Percentiles rank a stretch among this genome's conserved stretches.
Evolutionary conservation across 371 early-diverging fungal genomes (phyloP).

Genomic region (Amoeboaphelidium occidentale): DNA sequence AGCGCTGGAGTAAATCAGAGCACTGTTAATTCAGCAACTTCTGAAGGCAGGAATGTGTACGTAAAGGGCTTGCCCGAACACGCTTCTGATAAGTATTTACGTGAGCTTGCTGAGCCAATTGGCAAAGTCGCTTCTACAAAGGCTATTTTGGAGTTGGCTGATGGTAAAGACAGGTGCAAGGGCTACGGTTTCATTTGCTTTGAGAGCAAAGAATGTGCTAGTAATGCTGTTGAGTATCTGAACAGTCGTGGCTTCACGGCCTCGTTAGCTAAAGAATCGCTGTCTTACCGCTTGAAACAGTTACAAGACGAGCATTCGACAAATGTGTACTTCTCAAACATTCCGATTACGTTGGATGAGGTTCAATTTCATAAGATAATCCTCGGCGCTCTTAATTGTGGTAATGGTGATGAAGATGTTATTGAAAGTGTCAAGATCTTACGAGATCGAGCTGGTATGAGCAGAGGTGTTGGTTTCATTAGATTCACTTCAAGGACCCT

Average conservation of each 20-base stretch:
- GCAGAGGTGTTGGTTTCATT: background rate
- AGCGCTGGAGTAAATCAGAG: too few relatives aligned
- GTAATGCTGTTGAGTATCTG: background rate
- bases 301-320: background rate
- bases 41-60: background rate
- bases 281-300: background rate
- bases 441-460: background rate
- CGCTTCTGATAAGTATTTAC: background rate
- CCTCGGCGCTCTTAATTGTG: too few relatives aligned
- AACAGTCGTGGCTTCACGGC: background rate
- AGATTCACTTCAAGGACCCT: background rate
- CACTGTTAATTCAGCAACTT: too few relatives aligned
- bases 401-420: background rate
- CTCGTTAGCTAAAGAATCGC: background rate
- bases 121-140: background rate
- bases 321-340: background rate
- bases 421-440: background rate
- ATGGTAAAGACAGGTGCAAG: background rate
- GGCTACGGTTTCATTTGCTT: background rate
- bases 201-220: background rate
- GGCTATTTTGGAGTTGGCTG: background rate
- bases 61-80: background rate
- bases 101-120: background rate
- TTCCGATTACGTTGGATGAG: background rate
- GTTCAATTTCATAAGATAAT: background rate